Evolutionary conservation across 352 stramenopile genomes (phyloP).

Genomic region (Globisporangium parvum): DNA sequence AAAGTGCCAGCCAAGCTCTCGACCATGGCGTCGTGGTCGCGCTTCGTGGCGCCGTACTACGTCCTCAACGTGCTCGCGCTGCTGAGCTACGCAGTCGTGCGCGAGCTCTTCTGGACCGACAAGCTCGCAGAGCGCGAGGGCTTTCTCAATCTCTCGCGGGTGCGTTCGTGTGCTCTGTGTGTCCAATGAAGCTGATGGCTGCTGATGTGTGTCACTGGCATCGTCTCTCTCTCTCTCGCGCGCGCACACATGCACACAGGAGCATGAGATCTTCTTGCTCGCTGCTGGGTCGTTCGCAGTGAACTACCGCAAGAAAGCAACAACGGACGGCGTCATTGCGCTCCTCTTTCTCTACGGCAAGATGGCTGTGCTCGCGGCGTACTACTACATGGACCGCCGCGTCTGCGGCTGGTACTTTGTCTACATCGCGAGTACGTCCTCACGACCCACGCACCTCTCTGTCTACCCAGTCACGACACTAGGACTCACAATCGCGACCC

Average conservation of each 20-base stretch:
- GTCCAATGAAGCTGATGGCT: not conserved
- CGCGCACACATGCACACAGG: conserved; percentile 15
- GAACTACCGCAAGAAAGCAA: conserved; percentile 78
- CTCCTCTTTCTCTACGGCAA: conserved; percentile 73
- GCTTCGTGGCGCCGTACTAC: conserved; percentile 71
- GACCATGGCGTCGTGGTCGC: conserved; percentile 21
- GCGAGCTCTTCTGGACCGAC: conserved; percentile 31
- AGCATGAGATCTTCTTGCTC: conserved; percentile 70
- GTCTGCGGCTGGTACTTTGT: conserved; percentile 59
- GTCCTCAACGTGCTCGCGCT: conserved; percentile 48
- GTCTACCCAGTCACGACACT: not conserved
- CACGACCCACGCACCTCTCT: no score
- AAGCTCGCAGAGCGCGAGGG: conserved; percentile 43
- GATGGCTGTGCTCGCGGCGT: conserved; percentile 40
- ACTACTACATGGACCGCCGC: conserved; percentile 62
- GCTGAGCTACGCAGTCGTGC: conserved; percentile 51
- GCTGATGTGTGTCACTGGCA: no score
- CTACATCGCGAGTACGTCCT: conserved; percentile 42
- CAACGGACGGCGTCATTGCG: conserved; percentile 51
- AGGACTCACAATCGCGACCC: conserved; percentile 8
- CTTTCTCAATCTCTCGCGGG: conserved; percentile 56
- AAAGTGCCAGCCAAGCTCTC: no score
- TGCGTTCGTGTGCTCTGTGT: conserved; percentile 13
- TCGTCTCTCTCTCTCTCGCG: no score
- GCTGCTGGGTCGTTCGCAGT: conserved; percentile 43